Conservation (phyloP, 2,329 filamentous ascomycete genomes). For the Xylaria sp. region DNA sequence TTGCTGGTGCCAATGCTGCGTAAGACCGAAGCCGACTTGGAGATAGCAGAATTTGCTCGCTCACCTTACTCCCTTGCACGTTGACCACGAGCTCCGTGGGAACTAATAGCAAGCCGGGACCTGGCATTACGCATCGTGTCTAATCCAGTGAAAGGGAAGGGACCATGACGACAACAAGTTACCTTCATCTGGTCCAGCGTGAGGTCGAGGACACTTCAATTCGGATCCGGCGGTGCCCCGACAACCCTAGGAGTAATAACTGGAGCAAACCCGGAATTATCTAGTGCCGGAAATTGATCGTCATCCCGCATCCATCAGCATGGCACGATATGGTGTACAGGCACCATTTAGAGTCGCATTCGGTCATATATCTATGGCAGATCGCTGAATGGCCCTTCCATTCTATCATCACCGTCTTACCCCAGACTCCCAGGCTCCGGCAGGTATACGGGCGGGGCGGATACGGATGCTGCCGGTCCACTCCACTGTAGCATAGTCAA, state of each 20-base stretch:
- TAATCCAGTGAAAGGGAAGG: not conserved
- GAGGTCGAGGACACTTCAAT: not conserved
- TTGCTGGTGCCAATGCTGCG: not conserved
- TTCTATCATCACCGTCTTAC: not conserved
- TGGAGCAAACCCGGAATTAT: not conserved
- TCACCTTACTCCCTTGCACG: not conserved
- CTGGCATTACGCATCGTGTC: not conserved
- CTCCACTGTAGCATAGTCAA: not conserved
- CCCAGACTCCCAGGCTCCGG: not conserved
- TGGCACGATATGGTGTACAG: not conserved
- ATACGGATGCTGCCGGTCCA: not conserved
- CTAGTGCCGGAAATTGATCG: not conserved
- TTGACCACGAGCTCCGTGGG: not conserved
- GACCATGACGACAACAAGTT: not conserved
- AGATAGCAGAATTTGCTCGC: not conserved
- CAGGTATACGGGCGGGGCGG: not conserved
- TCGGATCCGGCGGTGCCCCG: not conserved
- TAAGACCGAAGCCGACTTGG: not conserved
- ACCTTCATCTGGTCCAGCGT: not conserved
- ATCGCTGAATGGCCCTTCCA: not conserved
- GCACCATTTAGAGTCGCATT: not conserved
- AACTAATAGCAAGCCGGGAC: not conserved
- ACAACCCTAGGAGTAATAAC: not conserved
- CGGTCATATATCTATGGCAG: not conserved
- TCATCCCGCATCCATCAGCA: not conserved